Conservation (phyloP, 177 flowering plant species). For the Vitis hybrid region DNA sequence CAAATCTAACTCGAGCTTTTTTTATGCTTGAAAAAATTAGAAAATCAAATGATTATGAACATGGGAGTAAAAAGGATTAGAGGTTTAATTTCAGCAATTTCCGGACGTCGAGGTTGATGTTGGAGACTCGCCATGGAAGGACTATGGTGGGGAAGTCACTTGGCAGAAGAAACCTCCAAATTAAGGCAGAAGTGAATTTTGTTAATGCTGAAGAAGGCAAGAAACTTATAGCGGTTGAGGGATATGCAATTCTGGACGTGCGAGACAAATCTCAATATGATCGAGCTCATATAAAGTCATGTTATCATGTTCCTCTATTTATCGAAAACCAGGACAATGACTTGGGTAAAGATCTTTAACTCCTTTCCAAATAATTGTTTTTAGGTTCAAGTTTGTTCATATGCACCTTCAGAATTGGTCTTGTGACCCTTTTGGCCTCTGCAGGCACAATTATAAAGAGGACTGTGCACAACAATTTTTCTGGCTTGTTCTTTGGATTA, state of each 20-base stretch:
- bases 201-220: conserved; percentile 82
- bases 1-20: too few species aligned
- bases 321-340: conserved; percentile 87
- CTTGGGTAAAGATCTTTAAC: conserved; percentile 37
- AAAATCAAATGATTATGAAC: neutral
- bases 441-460: conserved; percentile 87
- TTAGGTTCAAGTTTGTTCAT: neutral
- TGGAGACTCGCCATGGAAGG: conserved; percentile 26
- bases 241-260: conserved; percentile 70
- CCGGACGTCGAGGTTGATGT: conserved; percentile 35
- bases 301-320: conserved; percentile 81
- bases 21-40: too few species aligned
- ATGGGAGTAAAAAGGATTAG: conserved; percentile 5
- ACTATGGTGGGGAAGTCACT: conserved; percentile 23
- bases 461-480: conserved; percentile 85
- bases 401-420: too few species aligned
- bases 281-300: conserved; percentile 83
- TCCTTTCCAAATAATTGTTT: neutral
- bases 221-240: conserved; percentile 60
- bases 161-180: conserved; percentile 26
- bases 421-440: conserved; percentile 3
- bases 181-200: conserved; percentile 72
- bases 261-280: conserved; percentile 76
- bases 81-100: conserved; percentile 34
- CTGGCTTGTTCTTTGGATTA: conserved; percentile 85